These are phyloP conservation scores for Metarhizium brunneum DNA, from an alignment of 2,329 filamentous ascomycete species.

Conservation along the genomic window DNA sequence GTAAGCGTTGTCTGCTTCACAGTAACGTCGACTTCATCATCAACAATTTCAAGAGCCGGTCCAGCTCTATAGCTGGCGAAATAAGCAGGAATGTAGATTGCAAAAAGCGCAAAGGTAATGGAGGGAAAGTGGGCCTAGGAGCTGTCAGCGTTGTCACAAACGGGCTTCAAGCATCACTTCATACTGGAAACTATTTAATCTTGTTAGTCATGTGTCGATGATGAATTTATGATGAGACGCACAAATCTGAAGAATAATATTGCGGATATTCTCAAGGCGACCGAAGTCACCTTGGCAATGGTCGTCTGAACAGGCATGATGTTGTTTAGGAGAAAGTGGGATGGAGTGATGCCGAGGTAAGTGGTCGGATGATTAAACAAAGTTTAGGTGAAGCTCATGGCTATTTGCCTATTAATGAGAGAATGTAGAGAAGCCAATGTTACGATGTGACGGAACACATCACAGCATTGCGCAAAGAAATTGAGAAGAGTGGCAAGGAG, in stretches of 20 bases:
- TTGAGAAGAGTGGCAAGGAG: background rate
- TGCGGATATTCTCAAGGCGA: slow-evolving; percentile 25
- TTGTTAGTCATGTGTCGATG: slow-evolving; percentile 7
- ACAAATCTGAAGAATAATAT: slow-evolving; percentile 29
- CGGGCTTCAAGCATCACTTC: slow-evolving; percentile 6
- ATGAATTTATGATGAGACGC: slow-evolving; percentile 8
- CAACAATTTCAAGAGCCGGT: slow-evolving; percentile 47
- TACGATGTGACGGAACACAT: background rate
- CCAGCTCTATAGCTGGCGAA: slow-evolving; percentile 47
- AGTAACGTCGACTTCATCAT: slow-evolving; percentile 49
- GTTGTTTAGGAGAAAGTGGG: background rate
- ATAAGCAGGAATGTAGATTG: slow-evolving; percentile 57
- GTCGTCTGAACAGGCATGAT: slow-evolving; percentile 17
- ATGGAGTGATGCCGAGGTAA: background rate
- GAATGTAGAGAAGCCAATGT: background rate
- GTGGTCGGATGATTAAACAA: background rate
- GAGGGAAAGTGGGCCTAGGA: slow-evolving; percentile 35
- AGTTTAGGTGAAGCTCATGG: background rate
- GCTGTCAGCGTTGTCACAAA: slow-evolving; percentile 4
- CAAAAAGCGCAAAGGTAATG: slow-evolving; percentile 51
- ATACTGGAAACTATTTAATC: slow-evolving; percentile 25
- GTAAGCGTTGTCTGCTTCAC: slow-evolving; percentile 36
- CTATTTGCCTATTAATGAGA: background rate
- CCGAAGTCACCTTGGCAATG: slow-evolving; percentile 25
- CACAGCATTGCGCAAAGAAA: background rate